These are phyloP conservation scores for Hyphopichia wangnamkhiaoensis DNA, from an alignment of 1,139 yeast genomes.

Conservation along the genomic window DNA sequence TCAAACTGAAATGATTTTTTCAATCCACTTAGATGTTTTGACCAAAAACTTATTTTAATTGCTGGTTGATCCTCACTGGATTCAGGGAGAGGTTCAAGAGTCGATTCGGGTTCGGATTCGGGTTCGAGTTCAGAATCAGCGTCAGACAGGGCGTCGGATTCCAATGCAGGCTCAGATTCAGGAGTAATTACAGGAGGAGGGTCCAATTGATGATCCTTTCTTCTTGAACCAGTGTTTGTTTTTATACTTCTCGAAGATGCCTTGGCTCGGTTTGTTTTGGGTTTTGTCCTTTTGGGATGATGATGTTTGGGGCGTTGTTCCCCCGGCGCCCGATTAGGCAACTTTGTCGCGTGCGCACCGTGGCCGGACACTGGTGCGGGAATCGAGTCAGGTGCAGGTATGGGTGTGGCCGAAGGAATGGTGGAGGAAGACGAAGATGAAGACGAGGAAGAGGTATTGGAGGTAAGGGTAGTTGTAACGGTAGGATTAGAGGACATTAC, in stretches of 20 bases:
- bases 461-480: neutral
- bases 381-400: no score
- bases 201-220: neutral
- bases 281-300: conserved; percentile 1
- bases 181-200: neutral
- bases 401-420: no score
- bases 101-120: neutral
- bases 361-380: neutral
- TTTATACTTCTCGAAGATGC: neutral
- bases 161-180: neutral
- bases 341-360: neutral
- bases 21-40: neutral
- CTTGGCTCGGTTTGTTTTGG: conserved; percentile 2
- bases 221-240: neutral
- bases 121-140: no score
- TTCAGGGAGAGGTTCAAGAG: neutral
- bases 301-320: neutral
- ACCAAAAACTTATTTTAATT: neutral
- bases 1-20: neutral
- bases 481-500: no score
- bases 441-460: neutral
- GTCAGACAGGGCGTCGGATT: neutral
- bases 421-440: no score
- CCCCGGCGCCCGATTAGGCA: conserved; percentile 2
- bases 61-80: neutral